phyloP scores from a whole-genome alignment of 345 rosid species.

The Atalantia buxifolia region DNA sequence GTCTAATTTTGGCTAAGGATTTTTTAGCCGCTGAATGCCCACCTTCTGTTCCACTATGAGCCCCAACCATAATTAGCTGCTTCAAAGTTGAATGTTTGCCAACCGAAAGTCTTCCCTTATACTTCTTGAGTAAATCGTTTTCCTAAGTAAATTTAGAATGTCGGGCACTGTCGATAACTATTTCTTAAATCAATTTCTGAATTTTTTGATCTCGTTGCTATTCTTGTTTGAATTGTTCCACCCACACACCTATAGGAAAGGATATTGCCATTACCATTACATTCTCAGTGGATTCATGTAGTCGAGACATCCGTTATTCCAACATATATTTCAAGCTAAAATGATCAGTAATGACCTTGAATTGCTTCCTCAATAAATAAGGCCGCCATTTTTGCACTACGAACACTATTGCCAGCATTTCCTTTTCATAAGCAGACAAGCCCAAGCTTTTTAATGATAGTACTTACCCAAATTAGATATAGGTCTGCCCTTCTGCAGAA shows the following conservation, averaged over 20 bases:
- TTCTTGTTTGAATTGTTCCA: background rate
- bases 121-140: background rate
- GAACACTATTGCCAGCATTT: background rate
- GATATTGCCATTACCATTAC: background rate
- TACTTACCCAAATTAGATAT: background rate
- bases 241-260: too few relatives aligned
- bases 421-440: too few relatives aligned
- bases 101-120: background rate
- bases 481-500: background rate
- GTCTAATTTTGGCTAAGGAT: background rate
- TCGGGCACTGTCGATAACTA: too few relatives aligned
- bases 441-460: background rate
- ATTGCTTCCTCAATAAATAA: background rate
- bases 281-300: background rate
- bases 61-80: background rate
- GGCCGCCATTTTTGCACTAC: too few relatives aligned
- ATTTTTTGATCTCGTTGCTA: background rate
- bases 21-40: background rate
- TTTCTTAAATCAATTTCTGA: too few relatives aligned
- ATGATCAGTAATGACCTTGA: background rate
- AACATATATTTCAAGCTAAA: too few relatives aligned
- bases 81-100: background rate
- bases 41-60: background rate
- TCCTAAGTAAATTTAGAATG: background rate
- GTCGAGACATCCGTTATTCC: background rate